phyloP scores from a whole-genome alignment of 495 filamentous ascomycete genomes.

The Podospora pseudoanserina region DNA sequence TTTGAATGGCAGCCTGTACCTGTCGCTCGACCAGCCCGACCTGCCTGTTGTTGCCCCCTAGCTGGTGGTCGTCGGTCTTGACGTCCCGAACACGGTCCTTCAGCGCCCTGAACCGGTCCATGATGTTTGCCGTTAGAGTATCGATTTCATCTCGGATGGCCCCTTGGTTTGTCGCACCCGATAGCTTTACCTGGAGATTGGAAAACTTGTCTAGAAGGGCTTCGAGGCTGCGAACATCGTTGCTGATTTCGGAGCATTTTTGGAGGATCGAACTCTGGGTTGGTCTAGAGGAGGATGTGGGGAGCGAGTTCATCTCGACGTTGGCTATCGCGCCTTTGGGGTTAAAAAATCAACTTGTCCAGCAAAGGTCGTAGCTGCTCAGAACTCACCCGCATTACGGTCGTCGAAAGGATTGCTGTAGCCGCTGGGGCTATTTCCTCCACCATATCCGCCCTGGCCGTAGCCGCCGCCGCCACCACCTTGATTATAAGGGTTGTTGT shows the following conservation, averaged over 20 bases:
- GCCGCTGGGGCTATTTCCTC: slow-evolving; percentile 11
- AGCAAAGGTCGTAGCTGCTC: background rate
- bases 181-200: slow-evolving; percentile 54
- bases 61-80: slow-evolving; percentile 73
- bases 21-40: slow-evolving; percentile 74
- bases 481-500: background rate
- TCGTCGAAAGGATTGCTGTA: slow-evolving; percentile 32
- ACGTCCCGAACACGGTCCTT: slow-evolving; percentile 69
- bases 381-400: slow-evolving; percentile 29
- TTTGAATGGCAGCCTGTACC: slow-evolving; percentile 70
- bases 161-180: slow-evolving; percentile 57
- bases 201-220: slow-evolving; percentile 56
- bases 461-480: background rate
- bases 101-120: slow-evolving; percentile 72
- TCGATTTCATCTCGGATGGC: slow-evolving; percentile 56
- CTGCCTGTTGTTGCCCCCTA: slow-evolving; percentile 68
- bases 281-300: slow-evolving; percentile 18
- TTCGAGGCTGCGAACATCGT: slow-evolving; percentile 72
- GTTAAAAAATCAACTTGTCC: background rate
- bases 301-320: slow-evolving; percentile 62
- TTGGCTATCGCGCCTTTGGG: slow-evolving; percentile 26
- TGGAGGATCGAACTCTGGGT: slow-evolving; percentile 65
- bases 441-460: background rate
- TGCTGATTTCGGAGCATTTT: slow-evolving; percentile 74
- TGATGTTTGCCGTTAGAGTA: slow-evolving; percentile 62